Percentiles rank a stretch among this genome's conserved stretches.
These are phyloP conservation scores for Starmerella riodocensis DNA, from an alignment of 805 yeast species.

Conservation along the genomic window DNA sequence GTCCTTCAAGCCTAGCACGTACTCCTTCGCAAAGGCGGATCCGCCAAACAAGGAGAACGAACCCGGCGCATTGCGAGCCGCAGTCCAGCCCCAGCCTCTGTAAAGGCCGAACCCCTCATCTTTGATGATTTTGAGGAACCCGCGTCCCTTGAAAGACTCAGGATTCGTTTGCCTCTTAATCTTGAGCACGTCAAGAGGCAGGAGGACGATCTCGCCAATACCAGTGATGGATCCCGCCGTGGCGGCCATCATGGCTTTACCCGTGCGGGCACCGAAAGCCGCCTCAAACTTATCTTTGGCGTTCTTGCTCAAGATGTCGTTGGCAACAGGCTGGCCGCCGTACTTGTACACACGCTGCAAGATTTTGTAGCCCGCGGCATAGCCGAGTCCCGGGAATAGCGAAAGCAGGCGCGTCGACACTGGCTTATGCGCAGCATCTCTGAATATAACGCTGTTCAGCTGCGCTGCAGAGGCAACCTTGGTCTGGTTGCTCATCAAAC, in stretches of 20 bases:
- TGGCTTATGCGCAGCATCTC: constrained; percentile 61
- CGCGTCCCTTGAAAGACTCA: constrained; percentile 98
- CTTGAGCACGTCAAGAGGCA: constrained; percentile 92
- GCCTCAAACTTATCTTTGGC: constrained; percentile 58
- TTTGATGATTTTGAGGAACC: constrained; percentile 66
- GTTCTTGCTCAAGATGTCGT: constrained; percentile 72
- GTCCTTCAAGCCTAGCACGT: constrained; percentile 72
- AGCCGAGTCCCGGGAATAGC: constrained; percentile 93
- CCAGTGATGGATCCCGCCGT: constrained; percentile 96
- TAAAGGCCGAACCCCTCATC: constrained; percentile 92
- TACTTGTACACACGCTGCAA: constrained; percentile 96
- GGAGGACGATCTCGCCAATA: constrained; percentile 82
- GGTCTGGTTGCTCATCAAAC: constrained; percentile 82
- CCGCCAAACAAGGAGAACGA: constrained; percentile 97
- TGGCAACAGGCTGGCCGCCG: constrained; percentile 98
- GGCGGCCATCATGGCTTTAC: constrained; percentile 94
- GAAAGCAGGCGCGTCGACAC: constrained; percentile 61
- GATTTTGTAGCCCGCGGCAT: constrained; percentile 93
- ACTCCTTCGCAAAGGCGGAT: constrained; percentile 96
- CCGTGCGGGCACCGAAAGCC: constrained; percentile 81
- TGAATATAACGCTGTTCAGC: constrained; percentile 77
- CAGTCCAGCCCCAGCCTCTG: constrained; percentile 99
- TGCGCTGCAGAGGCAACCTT: constrained; percentile 49
- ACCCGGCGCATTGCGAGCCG: constrained; percentile 99
- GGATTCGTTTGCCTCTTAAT: constrained; percentile 99